phyloP scores from a whole-genome alignment of 108 stramenopile genomes.

The Skeletonema potamos region DNA sequence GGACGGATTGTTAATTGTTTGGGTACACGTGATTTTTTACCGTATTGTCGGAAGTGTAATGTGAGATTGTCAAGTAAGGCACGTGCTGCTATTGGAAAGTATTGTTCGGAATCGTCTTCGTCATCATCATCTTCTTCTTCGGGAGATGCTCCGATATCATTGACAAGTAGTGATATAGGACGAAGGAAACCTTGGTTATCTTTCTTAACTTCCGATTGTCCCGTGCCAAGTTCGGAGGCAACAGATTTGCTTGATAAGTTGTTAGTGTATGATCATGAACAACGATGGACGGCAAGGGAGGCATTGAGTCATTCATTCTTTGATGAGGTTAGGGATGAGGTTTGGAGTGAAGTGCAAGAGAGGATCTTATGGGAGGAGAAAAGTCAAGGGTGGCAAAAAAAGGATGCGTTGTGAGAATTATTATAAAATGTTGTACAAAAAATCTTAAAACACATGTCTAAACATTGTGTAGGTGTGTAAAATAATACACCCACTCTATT shows the following conservation, averaged over 20 bases:
- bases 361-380: constrained; percentile 37
- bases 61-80: constrained; percentile 37
- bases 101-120: constrained; percentile 23
- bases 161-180: constrained; percentile 17
- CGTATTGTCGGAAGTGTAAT: constrained; percentile 57
- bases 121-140: constrained; percentile 12
- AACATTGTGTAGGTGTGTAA: too few species aligned
- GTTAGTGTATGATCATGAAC: constrained; percentile 81
- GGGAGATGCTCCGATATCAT: constrained; percentile 7
- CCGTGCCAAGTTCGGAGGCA: constrained; percentile 56
- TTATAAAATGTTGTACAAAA: too few species aligned
- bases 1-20: constrained; percentile 76
- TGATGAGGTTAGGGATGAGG: constrained; percentile 73
- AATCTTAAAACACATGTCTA: too few species aligned
- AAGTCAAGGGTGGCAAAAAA: background rate
- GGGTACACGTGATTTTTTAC: constrained; percentile 67
- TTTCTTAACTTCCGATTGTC: constrained; percentile 29
- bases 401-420: too few species aligned
- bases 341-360: constrained; percentile 43
- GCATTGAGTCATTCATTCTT: constrained; percentile 85
- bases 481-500: too few species aligned
- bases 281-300: constrained; percentile 78
- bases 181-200: constrained; percentile 41
- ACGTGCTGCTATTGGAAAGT: constrained; percentile 43
- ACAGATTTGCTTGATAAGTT: constrained; percentile 77